A percentile compares a stretch with the other conserved stretches of the same genome.
Evolutionary conservation across 2,329 filamentous ascomycete species (phyloP).

Genomic region (Cladosporium halotolerans): DNA sequence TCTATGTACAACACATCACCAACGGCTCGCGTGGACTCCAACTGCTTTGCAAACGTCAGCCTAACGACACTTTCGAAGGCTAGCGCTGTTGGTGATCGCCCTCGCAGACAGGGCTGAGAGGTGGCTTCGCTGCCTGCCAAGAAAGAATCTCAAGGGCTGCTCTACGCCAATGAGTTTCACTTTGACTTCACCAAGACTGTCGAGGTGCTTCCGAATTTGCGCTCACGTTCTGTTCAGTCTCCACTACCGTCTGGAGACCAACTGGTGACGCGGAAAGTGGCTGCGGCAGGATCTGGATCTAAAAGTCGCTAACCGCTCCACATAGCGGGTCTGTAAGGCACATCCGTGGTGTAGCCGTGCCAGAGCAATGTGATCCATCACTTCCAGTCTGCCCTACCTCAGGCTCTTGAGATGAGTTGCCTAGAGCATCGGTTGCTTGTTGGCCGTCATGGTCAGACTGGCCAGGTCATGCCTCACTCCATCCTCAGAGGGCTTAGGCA

Average conservation of each 20-base stretch:
- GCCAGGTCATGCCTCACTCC: neutral
- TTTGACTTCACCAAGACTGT: too few relatives aligned
- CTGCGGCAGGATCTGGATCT: too few relatives aligned
- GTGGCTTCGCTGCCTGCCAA: neutral
- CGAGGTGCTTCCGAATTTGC: too few relatives aligned
- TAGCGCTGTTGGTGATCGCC: neutral
- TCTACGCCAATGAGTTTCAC: too few relatives aligned
- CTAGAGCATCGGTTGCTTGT: neutral
- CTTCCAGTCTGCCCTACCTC: conserved; percentile 1
- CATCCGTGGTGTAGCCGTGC: conserved; percentile 1
- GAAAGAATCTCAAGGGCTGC: neutral
- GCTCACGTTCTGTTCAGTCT: too few relatives aligned
- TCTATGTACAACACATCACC: conserved; percentile 4
- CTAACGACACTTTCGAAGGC: neutral
- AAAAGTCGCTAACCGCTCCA: neutral
- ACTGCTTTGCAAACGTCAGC: neutral
- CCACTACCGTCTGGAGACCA: too few relatives aligned
- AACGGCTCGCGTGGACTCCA: conserved; percentile 6
- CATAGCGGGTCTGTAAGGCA: neutral
- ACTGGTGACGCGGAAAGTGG: too few relatives aligned
- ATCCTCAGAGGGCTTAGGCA: too few relatives aligned
- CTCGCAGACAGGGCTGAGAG: neutral
- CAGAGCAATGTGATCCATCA: conserved; percentile 3
- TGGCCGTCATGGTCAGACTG: neutral
- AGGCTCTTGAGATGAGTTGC: neutral